Evolutionary conservation across 495 filamentous ascomycete genomes (phyloP).

Genomic region (Penicillium maclennaniae): DNA sequence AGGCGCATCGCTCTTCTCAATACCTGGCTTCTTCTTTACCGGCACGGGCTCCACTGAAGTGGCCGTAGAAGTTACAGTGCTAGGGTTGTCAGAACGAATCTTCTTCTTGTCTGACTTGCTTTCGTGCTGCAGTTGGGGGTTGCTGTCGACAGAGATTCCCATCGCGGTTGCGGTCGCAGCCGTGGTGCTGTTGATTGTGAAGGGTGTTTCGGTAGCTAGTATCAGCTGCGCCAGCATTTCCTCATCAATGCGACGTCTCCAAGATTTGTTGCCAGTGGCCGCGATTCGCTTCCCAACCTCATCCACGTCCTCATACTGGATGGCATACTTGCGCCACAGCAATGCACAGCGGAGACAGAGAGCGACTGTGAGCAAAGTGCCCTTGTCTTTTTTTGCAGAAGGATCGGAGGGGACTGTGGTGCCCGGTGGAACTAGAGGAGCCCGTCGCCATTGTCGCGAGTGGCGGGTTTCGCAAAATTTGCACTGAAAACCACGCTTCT

Average conservation of each 20-base stretch:
- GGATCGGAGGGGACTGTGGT: slow-evolving; percentile 67
- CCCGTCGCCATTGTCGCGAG: slow-evolving; percentile 88
- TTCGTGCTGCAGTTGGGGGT: slow-evolving; percentile 42
- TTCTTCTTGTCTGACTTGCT: slow-evolving; percentile 53
- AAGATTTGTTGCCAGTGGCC: slow-evolving; percentile 74
- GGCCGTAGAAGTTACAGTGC: slow-evolving; percentile 42
- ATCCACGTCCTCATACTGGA: slow-evolving; percentile 94
- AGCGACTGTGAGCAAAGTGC: slow-evolving; percentile 69
- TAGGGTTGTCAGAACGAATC: slow-evolving; percentile 51
- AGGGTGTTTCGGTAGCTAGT: slow-evolving; percentile 48
- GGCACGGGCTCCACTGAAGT: slow-evolving; percentile 46
- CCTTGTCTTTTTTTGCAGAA: slow-evolving; percentile 67
- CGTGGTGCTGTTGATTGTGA: slow-evolving; percentile 43
- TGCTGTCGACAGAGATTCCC: slow-evolving; percentile 41
- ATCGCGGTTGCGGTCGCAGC: slow-evolving; percentile 44
- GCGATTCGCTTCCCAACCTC: slow-evolving; percentile 88
- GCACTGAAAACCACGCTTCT: slow-evolving; percentile 84
- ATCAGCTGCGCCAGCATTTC: slow-evolving; percentile 81
- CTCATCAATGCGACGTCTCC: slow-evolving; percentile 86
- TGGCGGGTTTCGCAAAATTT: slow-evolving; percentile 81
- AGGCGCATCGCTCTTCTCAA: slow-evolving; percentile 54
- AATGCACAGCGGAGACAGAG: slow-evolving; percentile 87
- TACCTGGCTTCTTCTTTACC: slow-evolving; percentile 56
- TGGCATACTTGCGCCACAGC: slow-evolving; percentile 90
- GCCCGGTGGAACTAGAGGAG: slow-evolving; percentile 70